Base-by-base conservation (phyloP, 2,329 filamentous ascomycete species). In the Apiospora hydei region DNA sequence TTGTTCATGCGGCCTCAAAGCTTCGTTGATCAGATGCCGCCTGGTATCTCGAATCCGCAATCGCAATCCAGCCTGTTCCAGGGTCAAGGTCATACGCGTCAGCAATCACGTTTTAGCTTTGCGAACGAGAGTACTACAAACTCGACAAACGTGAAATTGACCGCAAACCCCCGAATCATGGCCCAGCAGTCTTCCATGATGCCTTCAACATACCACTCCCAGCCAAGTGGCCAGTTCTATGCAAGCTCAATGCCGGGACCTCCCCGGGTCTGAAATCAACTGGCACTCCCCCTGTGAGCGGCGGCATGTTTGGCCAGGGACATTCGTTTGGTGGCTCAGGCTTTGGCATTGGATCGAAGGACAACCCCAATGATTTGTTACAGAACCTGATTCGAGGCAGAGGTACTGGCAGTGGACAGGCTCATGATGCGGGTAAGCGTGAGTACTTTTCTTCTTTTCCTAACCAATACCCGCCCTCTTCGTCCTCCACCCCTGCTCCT, bases 371-470 rank as follows among this genome's bases (percentile, higher is more conserved):
- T 76, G 93, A 95, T 76, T 86, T 96, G 81, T 89, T 97, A 84
- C 93, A 95, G 82, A 93, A 94, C 81, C 87, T 98, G 79, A 89
- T 97, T 80, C 91, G 95, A 79, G 89, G 90, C 80, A 90, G 90
- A 79, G 88, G 89, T 80, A 87, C 89, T 79, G 89, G 88, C 81
- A 90, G 89, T 82, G 89, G 88, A 82, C 93, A 94, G 84, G 88
- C 89, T 83, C 92, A 93, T 85, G 95, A 97, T 86, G 89, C 91
- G 84, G 92, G 91, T 91, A 98, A 98, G 94, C 95, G 95, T 98
- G 95, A 98, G 95, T 98, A 93, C 88, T 93, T 95, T 91, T 94
- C 94, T 92, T 94, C 93, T 87, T 94, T 95, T 86, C 91, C 93
- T 85, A 94, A 93, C 84, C 93, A 95, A 88, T 94, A 94, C 86